These are phyloP conservation scores for Xylaria sp. DNA, from an alignment of 2,329 filamentous ascomycete species.

Conservation along the genomic window DNA sequence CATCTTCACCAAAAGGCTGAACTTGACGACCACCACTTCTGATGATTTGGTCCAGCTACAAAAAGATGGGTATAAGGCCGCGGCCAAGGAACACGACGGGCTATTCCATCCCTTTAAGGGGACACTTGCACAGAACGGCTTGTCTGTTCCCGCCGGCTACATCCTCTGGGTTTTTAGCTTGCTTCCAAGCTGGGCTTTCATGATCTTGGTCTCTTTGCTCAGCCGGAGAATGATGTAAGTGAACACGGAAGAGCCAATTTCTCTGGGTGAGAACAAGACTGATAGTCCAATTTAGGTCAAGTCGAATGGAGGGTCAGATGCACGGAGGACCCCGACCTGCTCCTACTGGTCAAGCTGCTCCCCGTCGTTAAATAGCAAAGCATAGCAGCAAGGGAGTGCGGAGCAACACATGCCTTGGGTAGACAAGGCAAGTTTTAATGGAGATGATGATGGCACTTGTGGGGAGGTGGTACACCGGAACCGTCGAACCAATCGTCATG, in stretches of 20 bases:
- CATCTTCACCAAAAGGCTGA: slow-evolving; percentile 73
- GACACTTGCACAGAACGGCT: slow-evolving; percentile 68
- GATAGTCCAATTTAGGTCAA: slow-evolving; percentile 38
- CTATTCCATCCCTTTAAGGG: slow-evolving; percentile 83
- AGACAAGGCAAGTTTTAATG: background rate
- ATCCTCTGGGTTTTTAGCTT: slow-evolving; percentile 73
- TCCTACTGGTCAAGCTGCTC: slow-evolving; percentile 46
- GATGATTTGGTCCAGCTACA: slow-evolving; percentile 72
- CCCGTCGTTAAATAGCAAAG: slow-evolving; percentile 42
- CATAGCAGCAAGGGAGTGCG: slow-evolving; percentile 10
- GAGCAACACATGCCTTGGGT: background rate
- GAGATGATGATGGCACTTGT: background rate
- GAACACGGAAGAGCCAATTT: background rate
- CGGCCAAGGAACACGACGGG: slow-evolving; percentile 65
- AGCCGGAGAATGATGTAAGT: slow-evolving; percentile 82
- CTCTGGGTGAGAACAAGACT: slow-evolving; percentile 28
- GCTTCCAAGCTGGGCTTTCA: slow-evolving; percentile 80
- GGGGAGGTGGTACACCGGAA: background rate
- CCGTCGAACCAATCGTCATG: background rate
- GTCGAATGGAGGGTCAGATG: slow-evolving; percentile 45
- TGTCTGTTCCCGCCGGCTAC: slow-evolving; percentile 74
- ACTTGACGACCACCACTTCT: slow-evolving; percentile 74
- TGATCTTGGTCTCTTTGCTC: slow-evolving; percentile 78
- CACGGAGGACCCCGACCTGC: slow-evolving; percentile 43
- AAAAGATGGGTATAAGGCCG: slow-evolving; percentile 60